Evolutionary conservation across 345 rosid species (phyloP).

Genomic region (Eucalyptus viminalis): DNA sequence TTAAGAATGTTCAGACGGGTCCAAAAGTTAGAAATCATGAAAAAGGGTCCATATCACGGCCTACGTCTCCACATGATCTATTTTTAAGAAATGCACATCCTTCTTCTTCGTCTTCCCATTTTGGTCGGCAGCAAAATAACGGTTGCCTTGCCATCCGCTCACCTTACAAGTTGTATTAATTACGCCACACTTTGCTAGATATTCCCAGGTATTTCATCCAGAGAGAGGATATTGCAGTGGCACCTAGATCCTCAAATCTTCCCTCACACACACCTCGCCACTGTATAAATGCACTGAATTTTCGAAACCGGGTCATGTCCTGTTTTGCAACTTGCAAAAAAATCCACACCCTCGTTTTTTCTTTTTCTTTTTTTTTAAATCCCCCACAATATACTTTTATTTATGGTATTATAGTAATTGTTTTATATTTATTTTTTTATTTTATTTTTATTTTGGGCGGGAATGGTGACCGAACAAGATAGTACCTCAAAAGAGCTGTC

Average conservation of each 20-base stretch:
- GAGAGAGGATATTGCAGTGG: neutral
- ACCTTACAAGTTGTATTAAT: neutral
- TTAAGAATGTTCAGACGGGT: neutral
- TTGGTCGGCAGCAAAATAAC: neutral
- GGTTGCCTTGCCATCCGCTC: neutral
- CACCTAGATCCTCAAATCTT: neutral
- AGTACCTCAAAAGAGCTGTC: neutral
- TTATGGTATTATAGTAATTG: neutral
- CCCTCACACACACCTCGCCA: neutral
- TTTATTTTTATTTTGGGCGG: neutral
- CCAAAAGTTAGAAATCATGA: neutral
- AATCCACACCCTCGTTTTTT: neutral
- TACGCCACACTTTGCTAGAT: neutral
- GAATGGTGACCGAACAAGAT: neutral
- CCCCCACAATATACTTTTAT: neutral
- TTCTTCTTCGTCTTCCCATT: neutral
- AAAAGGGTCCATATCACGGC: neutral
- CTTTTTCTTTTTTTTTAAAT: rapidly evolving
- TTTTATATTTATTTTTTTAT: neutral
- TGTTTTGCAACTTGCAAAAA: neutral
- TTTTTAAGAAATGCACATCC: neutral
- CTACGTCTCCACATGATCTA: neutral
- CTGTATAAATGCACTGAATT: neutral
- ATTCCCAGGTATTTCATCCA: neutral
- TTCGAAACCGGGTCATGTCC: neutral